phyloP scores from a whole-genome alignment of 106 monocot genomes.

The Apostasia ramifera region DNA sequence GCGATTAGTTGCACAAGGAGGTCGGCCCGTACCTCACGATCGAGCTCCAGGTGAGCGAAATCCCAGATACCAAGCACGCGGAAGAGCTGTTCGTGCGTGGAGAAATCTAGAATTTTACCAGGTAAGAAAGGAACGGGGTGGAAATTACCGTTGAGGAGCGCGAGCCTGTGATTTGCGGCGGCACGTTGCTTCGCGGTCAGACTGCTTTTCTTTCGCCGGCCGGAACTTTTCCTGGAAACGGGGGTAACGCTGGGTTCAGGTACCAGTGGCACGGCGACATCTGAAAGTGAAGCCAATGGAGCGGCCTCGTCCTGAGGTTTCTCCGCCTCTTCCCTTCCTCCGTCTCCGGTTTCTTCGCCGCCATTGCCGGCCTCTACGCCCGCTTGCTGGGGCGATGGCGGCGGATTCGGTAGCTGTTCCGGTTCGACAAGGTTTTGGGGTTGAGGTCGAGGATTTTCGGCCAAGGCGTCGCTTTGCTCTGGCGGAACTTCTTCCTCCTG shows the following conservation, averaged over 20 bases:
- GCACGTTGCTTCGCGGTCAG: constrained; percentile 32
- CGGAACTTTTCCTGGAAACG: neutral
- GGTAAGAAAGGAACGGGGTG: constrained; percentile 25
- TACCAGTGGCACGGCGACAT: neutral
- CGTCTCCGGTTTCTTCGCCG: neutral
- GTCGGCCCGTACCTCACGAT: constrained; percentile 34
- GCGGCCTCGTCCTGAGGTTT: neutral
- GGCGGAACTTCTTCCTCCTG: neutral
- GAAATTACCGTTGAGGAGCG: constrained; percentile 19
- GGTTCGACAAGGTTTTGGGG: neutral
- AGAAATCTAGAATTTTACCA: constrained; percentile 11
- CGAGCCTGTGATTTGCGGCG: constrained; percentile 17
- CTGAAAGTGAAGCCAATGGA: neutral
- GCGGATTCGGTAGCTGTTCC: neutral
- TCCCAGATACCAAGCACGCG: constrained; percentile 61
- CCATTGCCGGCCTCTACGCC: neutral
- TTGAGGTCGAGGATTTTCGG: neutral
- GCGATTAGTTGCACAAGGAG: constrained; percentile 49
- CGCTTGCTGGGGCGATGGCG: neutral
- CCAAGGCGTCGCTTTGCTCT: neutral
- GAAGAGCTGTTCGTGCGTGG: constrained; percentile 41
- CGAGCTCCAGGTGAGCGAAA: constrained; percentile 39
- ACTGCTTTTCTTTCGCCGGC: constrained; percentile 17
- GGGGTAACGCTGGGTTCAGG: neutral
- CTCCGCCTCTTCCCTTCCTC: neutral